Evolutionary conservation across 2,329 filamentous ascomycete species (phyloP), one percentile per base, ranked within the genome.

Genomic region (Ceratocystis colombiana): DNA sequence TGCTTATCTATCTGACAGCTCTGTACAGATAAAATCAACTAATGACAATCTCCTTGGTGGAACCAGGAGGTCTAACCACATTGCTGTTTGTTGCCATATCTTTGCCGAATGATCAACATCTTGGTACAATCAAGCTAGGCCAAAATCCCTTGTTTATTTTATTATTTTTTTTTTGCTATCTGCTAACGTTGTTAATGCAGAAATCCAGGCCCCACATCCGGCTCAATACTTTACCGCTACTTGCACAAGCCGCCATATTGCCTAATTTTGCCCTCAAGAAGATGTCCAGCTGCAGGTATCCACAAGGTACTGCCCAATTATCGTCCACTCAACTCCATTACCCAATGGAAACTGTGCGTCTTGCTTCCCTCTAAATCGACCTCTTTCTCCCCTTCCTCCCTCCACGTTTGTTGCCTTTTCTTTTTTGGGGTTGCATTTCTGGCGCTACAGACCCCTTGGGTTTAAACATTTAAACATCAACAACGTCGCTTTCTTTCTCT

Each of bases 21-120:
- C 53, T 25, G 53, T 57, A 65, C 66, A 65, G 55, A 65, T 65
- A 65, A 48, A 65, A 67, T 65, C 64, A 67, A 63, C 64, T 67
- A 67, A 67, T 67, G 59, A 20, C 59, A 67, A 67, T 48, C 30
- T 25, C 61, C 37, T 46, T 22, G 63, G 59, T 67, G 57, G 66
- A 65, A 46, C 62, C 63, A 59, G 45, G 50, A 46, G 46, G 46
- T 33, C 53, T 48, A 64, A 55, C 66, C 66, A 62, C 46, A 45
- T 55, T 37, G 62, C 62, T 57, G 8, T 53, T 30, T 22, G 41
- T 62, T 67, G 53, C 55, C 66, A 67, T 63, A 59, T 66, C 65
- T 66, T 28, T 30, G 22, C 45, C 20, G 25, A 30, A 7, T 57
- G 41, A 30, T 25, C 45, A 64, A 46, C 50, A 64, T 62, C 25